Conservation (phyloP, 768 basidiomycete genomes). For the Filobasidium wieringae region DNA sequence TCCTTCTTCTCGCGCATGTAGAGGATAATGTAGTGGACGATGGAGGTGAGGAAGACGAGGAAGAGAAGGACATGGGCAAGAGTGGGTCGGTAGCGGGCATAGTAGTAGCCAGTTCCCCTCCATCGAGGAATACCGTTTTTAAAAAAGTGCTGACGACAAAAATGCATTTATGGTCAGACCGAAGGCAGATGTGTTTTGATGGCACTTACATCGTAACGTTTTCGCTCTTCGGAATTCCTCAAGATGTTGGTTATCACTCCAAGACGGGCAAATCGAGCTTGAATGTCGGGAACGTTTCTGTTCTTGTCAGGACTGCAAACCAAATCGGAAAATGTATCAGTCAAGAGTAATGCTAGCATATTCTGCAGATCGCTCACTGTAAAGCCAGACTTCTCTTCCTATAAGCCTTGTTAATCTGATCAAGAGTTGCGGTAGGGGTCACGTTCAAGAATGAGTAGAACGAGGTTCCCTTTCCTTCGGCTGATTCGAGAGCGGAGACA, state of each 20-base stretch:
- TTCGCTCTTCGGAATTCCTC: conserved; percentile 59
- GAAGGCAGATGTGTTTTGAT: conserved; percentile 10
- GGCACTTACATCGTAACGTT: conserved; percentile 50
- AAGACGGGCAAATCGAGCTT: conserved; percentile 83
- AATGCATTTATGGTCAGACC: conserved; percentile 39
- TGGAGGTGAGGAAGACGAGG: conserved; percentile 63
- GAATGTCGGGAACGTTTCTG: conserved; percentile 63
- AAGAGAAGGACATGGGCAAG: conserved; percentile 68
- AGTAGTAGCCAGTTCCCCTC: conserved; percentile 94
- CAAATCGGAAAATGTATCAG: background rate
- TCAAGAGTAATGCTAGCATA: background rate
- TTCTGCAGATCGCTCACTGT: conserved; percentile 53
- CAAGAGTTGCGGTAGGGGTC: conserved; percentile 49
- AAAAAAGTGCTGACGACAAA: conserved; percentile 52
- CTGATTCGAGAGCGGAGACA: conserved; percentile 61
- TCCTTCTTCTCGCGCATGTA: conserved; percentile 65
- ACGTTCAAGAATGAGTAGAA: conserved; percentile 93
- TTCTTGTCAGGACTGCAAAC: conserved; percentile 82
- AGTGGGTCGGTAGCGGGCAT: conserved; percentile 89
- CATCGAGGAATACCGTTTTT: conserved; percentile 95
- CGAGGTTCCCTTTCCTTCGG: conserved; percentile 81
- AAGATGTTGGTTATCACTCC: conserved; percentile 76
- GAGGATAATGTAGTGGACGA: conserved; percentile 69
- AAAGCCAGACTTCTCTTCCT: conserved; percentile 76
- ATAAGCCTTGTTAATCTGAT: conserved; percentile 80